phyloP scores from a whole-genome alignment of 305 asterid species.

The Ilex paraguariensis region DNA sequence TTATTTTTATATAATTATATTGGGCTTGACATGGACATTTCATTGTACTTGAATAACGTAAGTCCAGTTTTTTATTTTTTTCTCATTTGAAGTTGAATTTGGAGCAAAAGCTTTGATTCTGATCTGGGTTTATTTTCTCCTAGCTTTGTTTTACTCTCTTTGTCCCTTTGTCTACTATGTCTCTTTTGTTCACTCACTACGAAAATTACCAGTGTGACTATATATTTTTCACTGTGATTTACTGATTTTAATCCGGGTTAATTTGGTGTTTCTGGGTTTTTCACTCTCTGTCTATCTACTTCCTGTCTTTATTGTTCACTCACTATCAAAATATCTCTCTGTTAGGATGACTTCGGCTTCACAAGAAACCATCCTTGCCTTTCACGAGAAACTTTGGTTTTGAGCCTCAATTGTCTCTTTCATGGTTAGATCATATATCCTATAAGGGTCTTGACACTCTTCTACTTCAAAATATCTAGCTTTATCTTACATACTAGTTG shows the following conservation, averaged over 20 bases:
- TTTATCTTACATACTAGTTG: too few relatives aligned
- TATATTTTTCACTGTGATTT: neutral
- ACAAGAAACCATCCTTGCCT: slow-evolving; percentile 39
- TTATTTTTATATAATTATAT: neutral
- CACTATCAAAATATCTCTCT: slow-evolving; percentile 7
- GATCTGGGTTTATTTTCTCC: neutral
- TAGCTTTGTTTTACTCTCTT: neutral
- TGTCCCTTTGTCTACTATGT: neutral
- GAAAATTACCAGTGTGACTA: neutral
- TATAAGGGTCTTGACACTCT: too few relatives aligned
- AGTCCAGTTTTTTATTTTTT: too few relatives aligned
- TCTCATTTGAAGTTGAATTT: too few relatives aligned
- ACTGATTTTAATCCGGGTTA: slow-evolving; percentile 6
- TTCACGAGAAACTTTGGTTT: slow-evolving; percentile 29
- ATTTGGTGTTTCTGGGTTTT: slow-evolving; percentile 5
- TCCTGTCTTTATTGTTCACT: neutral
- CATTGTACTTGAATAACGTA: too few relatives aligned
- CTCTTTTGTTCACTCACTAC: too few relatives aligned
- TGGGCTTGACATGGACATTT: too few relatives aligned
- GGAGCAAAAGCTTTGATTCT: too few relatives aligned
- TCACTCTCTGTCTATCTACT: slow-evolving; percentile 2
- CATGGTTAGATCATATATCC: too few relatives aligned
- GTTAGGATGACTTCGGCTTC: slow-evolving; percentile 1
- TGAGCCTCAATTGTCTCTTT: slow-evolving; percentile 8
- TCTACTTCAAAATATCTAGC: too few relatives aligned